Base-by-base conservation (phyloP, 2,329 filamentous ascomycete genomes). In the Cucurbitaria berberidis region DNA sequence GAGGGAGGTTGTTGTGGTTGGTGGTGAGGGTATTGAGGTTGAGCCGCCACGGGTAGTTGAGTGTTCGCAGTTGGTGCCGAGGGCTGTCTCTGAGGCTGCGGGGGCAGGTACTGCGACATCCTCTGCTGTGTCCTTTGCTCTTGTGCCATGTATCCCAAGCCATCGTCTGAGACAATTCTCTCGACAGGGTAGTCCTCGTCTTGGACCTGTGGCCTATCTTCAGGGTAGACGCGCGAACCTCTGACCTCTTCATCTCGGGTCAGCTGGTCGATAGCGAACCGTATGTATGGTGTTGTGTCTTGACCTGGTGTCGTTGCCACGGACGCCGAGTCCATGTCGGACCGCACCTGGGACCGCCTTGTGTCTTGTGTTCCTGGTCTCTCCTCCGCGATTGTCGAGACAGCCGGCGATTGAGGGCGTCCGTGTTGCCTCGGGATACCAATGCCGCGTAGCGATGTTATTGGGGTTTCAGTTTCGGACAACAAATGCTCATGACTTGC, bases 281-380 rank as follows among this genome's bases (percentile, higher is more conserved):
- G 89, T 59, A 97, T 90, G 74, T 93, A 96, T 0, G 91, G 92
- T 8, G 87, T 89, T 68, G 96, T 89, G 67, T 96, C 92, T 34
- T 91, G 80, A 9, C 88, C 90, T 0, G 92, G 92, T 0, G 73
- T 75, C 6, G 73, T 75, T 22, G 63, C 64, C 40, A 69, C 63
- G n/a, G 70, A 72, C 30, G 67, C 64, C 19, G 68, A 60, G 50
- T 73, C 73, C 70, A 74, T 69, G 35, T 58, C 57, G 52, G 56
- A 46, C 22, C 56, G 46, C 16, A 60, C 34, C 36, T 65, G 64
- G 8, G 62, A 64, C 38, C 44, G 51, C 40, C 64, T 60, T 53
- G 58, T 59, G 47, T 67, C 61, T 52, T 61, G 63, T 21, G 62
- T 68, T 34, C 62, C 62, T 24, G 65, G 64, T 49, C 68, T 55